Conservation (phyloP, 805 yeast genomes). For the Wickerhamomyces canadensis region DNA sequence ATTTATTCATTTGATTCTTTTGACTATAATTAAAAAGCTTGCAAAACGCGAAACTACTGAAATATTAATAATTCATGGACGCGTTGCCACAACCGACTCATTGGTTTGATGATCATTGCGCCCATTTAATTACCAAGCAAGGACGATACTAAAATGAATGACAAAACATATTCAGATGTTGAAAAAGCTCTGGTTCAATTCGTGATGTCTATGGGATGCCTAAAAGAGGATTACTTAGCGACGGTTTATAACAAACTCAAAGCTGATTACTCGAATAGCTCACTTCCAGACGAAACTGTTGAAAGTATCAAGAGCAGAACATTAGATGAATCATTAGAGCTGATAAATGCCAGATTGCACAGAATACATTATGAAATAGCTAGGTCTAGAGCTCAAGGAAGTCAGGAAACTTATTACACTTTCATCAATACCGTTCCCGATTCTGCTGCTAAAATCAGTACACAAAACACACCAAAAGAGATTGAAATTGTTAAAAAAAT, state of each 20-base stretch:
- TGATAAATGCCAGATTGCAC: constrained; percentile 21
- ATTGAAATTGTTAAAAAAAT: constrained; percentile 35
- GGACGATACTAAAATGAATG: too few relatives aligned
- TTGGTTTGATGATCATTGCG: too few relatives aligned
- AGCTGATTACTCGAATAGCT: background rate
- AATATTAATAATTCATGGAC: too few relatives aligned
- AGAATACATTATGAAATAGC: constrained; percentile 35
- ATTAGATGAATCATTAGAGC: constrained; percentile 18
- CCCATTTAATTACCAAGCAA: too few relatives aligned
- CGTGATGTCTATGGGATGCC: constrained; percentile 24
- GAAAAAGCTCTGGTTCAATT: constrained; percentile 27
- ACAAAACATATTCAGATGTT: constrained; percentile 7
- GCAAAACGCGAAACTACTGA: too few relatives aligned
- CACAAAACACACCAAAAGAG: constrained; percentile 32
- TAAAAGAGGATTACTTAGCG: constrained; percentile 9
- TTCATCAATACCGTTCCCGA: constrained; percentile 33
- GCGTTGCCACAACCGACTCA: too few relatives aligned
- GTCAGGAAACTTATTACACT: constrained; percentile 29
- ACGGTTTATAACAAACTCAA: constrained; percentile 3
- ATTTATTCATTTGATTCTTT: too few relatives aligned
- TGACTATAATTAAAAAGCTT: too few relatives aligned
- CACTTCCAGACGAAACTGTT: constrained; percentile 2
- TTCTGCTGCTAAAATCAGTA: constrained; percentile 29
- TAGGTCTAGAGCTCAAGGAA: constrained; percentile 29
- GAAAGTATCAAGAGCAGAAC: constrained; percentile 4